These are phyloP conservation scores for Chlorella sp. DNA, from an alignment of 139 green algal genomes.

Conservation along the genomic window DNA sequence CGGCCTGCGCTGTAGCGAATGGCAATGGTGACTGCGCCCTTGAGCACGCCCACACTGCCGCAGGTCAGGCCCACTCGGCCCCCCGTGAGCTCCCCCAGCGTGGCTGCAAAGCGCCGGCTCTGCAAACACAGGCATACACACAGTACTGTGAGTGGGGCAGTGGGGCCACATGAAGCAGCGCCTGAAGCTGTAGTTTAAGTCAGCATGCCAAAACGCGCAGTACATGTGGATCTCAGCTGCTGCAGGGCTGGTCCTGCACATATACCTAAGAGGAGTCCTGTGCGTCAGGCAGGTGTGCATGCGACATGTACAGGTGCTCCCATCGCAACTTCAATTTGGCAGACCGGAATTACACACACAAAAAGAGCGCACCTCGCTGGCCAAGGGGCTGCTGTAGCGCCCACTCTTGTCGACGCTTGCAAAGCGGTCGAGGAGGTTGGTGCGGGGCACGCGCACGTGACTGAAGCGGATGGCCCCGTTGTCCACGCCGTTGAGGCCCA, in stretches of 20 bases:
- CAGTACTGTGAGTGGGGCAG: no score
- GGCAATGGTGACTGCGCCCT: constrained; percentile 67
- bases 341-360: no score
- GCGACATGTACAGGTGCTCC: no score
- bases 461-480: constrained; percentile 85
- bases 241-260: no score
- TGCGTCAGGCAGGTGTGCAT: no score
- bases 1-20: constrained; percentile 60
- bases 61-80: constrained; percentile 68
- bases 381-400: constrained; percentile 58
- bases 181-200: no score
- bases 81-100: constrained; percentile 79
- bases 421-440: constrained; percentile 77
- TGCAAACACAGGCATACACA: no score
- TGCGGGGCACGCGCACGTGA: constrained; percentile 62
- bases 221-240: no score
- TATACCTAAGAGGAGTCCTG: no score
- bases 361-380: constrained; percentile 43
- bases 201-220: no score
- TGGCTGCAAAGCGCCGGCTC: constrained; percentile 80
- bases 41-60: constrained; percentile 61
- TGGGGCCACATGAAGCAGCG: no score
- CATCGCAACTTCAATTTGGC: no score
- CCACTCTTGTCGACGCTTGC: constrained; percentile 68
- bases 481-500: constrained; percentile 85